Evolutionary conservation across 805 yeast species (phyloP).

Genomic region (Millerozyma acaciae): DNA sequence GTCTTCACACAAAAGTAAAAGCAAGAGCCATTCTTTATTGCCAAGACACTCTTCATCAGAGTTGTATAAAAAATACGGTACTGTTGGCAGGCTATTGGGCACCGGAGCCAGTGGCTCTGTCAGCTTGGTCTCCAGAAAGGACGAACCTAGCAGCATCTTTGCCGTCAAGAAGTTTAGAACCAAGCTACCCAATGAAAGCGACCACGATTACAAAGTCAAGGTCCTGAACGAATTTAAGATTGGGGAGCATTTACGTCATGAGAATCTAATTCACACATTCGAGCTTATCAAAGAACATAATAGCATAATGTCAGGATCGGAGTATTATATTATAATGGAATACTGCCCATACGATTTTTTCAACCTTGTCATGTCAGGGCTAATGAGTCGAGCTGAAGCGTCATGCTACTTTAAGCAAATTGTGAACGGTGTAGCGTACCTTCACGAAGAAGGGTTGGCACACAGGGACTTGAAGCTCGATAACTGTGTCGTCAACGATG

Average conservation of each 20-base stretch:
- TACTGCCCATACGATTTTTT: conserved; percentile 90
- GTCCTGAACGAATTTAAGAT: conserved; percentile 80
- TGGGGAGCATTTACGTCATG: conserved; percentile 70
- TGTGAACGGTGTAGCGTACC: conserved; percentile 64
- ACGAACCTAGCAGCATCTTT: conserved; percentile 50
- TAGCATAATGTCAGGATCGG: conserved; percentile 19
- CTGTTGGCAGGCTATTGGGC: conserved; percentile 68
- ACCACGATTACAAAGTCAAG: conserved; percentile 67
- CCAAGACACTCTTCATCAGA: conserved; percentile 19
- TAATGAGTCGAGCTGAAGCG: conserved; percentile 66
- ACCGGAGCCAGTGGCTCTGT: conserved; percentile 96
- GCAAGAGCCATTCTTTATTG: conserved; percentile 7
- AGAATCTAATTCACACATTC: conserved; percentile 74
- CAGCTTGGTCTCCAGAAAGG: conserved; percentile 61
- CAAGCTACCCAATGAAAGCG: conserved; percentile 57
- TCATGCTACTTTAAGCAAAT: conserved; percentile 83
- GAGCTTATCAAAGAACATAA: conserved; percentile 65
- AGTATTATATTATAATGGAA: conserved; percentile 80
- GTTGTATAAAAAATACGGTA: conserved; percentile 57
- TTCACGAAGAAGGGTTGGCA: conserved; percentile 82
- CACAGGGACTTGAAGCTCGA: conserved; percentile 92
- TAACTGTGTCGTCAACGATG: conserved; percentile 76
- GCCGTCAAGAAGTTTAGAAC: conserved; percentile 87
- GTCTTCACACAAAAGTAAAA: background rate
- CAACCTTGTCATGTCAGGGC: conserved; percentile 86